Percentiles rank a stretch among this genome's conserved stretches.
Conservation (phyloP, 2,329 filamentous ascomycete genomes). For the Escovopsis weberi region DNA sequence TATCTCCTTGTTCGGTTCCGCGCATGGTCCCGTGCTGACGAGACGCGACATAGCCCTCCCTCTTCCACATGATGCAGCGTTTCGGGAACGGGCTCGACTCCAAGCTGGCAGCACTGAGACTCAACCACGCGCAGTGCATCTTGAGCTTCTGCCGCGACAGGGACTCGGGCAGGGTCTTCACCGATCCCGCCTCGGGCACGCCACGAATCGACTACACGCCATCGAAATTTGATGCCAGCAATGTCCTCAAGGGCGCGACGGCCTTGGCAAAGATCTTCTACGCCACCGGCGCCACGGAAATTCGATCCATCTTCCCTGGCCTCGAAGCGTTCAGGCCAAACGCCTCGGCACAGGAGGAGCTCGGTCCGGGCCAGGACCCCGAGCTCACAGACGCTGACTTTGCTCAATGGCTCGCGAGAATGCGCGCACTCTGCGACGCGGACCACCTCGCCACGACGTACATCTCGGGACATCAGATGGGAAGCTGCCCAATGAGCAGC, state of each 20-base stretch:
- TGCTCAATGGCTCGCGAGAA: slow-evolving; percentile 40
- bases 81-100: slow-evolving; percentile 56
- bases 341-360: slow-evolving; percentile 8
- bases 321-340: slow-evolving; percentile 45
- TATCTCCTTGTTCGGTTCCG: no score
- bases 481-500: slow-evolving; percentile 57
- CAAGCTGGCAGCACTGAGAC: slow-evolving; percentile 56
- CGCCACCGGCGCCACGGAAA: slow-evolving; percentile 65
- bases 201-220: slow-evolving; percentile 55
- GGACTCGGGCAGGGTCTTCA: slow-evolving; percentile 58
- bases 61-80: slow-evolving; percentile 45
- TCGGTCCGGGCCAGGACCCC: slow-evolving; percentile 14
- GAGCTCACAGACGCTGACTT: slow-evolving; percentile 47
- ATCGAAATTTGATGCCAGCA: slow-evolving; percentile 55
- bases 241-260: slow-evolving; percentile 57
- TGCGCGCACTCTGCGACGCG: slow-evolving; percentile 35
- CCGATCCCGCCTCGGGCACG: slow-evolving; percentile 51
- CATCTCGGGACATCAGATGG: slow-evolving; percentile 70
- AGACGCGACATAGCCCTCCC: slow-evolving; percentile 36
- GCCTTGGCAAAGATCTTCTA: slow-evolving; percentile 65
- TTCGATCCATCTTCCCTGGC: slow-evolving; percentile 49
- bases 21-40: background rate
- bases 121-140: slow-evolving; percentile 55
- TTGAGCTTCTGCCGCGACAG: slow-evolving; percentile 65
- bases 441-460: slow-evolving; percentile 26